These are phyloP conservation scores for Zoysia japonica DNA, from an alignment of 176 grass and related monocot species.

Conservation along the genomic window DNA sequence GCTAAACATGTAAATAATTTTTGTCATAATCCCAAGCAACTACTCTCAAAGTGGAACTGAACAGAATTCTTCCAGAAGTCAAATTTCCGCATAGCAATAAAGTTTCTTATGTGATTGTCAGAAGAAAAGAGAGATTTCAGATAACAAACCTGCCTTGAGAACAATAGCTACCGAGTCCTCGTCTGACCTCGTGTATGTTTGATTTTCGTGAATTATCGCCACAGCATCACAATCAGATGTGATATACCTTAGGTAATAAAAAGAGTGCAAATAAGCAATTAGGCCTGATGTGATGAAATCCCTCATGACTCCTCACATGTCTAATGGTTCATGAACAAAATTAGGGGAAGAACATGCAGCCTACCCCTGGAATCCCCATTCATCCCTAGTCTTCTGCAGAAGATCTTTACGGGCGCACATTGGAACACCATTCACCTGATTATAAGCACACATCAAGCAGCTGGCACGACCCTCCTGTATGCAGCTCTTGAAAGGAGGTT, in stretches of 20 bases:
- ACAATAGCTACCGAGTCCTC: slow-evolving; percentile 93
- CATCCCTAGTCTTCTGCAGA: slow-evolving; percentile 66
- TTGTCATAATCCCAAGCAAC: neutral
- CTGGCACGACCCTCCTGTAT: slow-evolving; percentile 83
- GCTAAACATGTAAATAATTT: neutral
- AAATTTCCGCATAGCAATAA: slow-evolving; percentile 1
- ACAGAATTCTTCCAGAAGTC: neutral
- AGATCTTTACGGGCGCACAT: slow-evolving; percentile 77
- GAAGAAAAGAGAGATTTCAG: slow-evolving; percentile 4
- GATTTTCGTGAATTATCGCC: slow-evolving; percentile 78
- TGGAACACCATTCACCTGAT: slow-evolving; percentile 83
- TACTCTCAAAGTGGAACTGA: neutral
- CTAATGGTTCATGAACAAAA: slow-evolving; percentile 11
- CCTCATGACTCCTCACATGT: neutral
- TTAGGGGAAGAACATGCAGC: slow-evolving; percentile 27
- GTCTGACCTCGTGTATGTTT: slow-evolving; percentile 64
- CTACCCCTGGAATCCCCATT: slow-evolving; percentile 94
- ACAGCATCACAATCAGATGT: slow-evolving; percentile 92
- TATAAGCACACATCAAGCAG: slow-evolving; percentile 98
- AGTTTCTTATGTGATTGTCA: neutral
- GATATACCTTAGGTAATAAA: slow-evolving; percentile 63
- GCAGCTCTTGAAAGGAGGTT: slow-evolving; percentile 92
- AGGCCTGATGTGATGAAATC: neutral
- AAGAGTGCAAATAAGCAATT: slow-evolving; percentile 26
- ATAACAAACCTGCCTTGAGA: slow-evolving; percentile 74